Evolutionary conservation across 2,329 filamentous ascomycete genomes (phyloP), one percentile per base, ranked within the genome.

Genomic region (Trichoderma sp.): DNA sequence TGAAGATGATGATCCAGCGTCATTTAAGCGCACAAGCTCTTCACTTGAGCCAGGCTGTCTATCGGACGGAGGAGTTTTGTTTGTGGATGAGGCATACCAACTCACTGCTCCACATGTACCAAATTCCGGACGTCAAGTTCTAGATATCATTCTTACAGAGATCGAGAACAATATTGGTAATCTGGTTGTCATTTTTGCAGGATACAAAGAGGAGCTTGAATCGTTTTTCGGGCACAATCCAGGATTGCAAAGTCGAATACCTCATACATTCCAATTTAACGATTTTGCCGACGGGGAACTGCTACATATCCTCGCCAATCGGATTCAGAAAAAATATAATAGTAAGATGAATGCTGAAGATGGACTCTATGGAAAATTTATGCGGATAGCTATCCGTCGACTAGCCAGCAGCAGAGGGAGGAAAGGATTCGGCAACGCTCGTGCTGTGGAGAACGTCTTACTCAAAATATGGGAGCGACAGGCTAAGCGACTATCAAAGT

Each of bases 231-330:
- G 11, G 3, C 67, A 62, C 20, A 69, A 69, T 17, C 67, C 67
- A 20, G 67, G 57, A 15, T 20, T 69, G n/a, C 50, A n/a, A n/a
- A 53, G 39, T n/a, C 67, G 67, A 20, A 69, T 69, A n/a, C 57
- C 67, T 6, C 11, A 62, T 20, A 17, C 9, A 3, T 28, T 69
- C 6, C 28, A 20, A 0, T 62, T 69, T 2, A 15, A 47, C 0
- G 67, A 69, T 4, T 62, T 61, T 13, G 20, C 3, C 26, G 57
- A 53, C 4, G 9, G 26, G 28, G 26, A 69, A 23, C 17, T 69
- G 11, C 20, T 69, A 4, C 36, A 36, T 26, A 53, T 43, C 3
- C 66, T 69, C 12, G 39, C 23, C 15, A 20, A 30, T 26, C 28
- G 28, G 17, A 62, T 69, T 39, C 36, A 50, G 17, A 62, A 61